phyloP scores from a whole-genome alignment of 768 basidiomycete species.

The Naganishia randhawae region DNA sequence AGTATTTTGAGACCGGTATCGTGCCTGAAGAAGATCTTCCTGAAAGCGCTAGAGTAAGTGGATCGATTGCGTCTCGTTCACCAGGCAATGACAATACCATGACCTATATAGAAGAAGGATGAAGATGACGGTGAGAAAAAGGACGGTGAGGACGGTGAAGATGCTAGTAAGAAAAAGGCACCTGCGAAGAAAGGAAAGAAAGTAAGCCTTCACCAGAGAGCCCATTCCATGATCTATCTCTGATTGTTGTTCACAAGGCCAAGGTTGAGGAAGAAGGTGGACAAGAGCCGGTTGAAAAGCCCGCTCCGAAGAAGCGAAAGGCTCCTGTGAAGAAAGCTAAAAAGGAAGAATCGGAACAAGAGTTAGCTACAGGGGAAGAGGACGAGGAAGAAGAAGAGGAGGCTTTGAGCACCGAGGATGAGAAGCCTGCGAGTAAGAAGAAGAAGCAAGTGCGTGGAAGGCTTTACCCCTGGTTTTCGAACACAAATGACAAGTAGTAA shows the following conservation, averaged over 20 bases:
- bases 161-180: constrained; percentile 16
- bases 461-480: background rate
- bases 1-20: constrained; percentile 20
- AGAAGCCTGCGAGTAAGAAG: constrained; percentile 16
- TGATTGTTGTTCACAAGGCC: background rate
- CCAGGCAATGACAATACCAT: background rate
- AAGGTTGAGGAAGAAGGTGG: background rate
- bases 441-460: background rate
- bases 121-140: constrained; percentile 3
- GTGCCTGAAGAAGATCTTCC: constrained; percentile 22
- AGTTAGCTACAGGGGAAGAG: background rate
- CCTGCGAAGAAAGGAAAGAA: constrained; percentile 22
- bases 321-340: constrained; percentile 22
- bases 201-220: background rate
- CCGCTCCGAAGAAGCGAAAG: constrained; percentile 21
- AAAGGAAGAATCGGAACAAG: constrained; percentile 17
- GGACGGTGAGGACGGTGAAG: background rate
- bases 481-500: background rate
- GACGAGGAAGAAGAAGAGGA: background rate
- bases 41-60: constrained; percentile 22
- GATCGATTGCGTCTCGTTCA: background rate
- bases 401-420: constrained; percentile 13
- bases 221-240: background rate
- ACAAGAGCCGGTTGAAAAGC: background rate
- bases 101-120: constrained; percentile 10